Conservation (phyloP, 148 eudicot species). For the Salicornia ramosissima region DNA sequence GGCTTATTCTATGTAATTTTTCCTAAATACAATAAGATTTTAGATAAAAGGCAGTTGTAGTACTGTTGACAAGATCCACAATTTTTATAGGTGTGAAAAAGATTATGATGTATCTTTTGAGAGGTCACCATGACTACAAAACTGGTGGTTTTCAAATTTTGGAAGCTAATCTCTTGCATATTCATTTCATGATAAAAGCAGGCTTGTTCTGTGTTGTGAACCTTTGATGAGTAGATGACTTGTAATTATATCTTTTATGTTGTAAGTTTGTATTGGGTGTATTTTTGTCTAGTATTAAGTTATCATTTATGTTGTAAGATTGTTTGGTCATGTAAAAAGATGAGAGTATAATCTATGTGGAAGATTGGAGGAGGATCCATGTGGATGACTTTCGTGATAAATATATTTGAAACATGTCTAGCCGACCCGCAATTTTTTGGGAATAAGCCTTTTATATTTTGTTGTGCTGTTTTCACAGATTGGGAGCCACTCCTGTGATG, state of each 20-base stretch:
- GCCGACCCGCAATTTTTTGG: background rate
- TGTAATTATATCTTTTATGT: background rate
- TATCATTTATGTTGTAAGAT: background rate
- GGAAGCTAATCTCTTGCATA: background rate
- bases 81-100: too few relatives aligned
- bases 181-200: background rate
- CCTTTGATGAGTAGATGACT: too few relatives aligned
- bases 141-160: background rate
- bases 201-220: background rate
- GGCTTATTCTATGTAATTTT: too few relatives aligned
- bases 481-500: slow-evolving; percentile 91
- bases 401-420: too few relatives aligned
- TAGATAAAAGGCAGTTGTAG: too few relatives aligned
- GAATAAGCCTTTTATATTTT: background rate
- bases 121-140: background rate
- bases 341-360: too few relatives aligned
- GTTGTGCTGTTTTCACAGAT: slow-evolving; percentile 48
- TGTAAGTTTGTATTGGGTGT: too few relatives aligned
- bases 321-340: too few relatives aligned
- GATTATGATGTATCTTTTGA: background rate
- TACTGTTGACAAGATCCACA: too few relatives aligned
- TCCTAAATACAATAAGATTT: too few relatives aligned
- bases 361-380: too few relatives aligned
- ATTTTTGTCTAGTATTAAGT: background rate
- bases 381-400: too few relatives aligned